These are phyloP conservation scores for Candida takata DNA, from an alignment of 805 yeast species.

Conservation along the genomic window DNA sequence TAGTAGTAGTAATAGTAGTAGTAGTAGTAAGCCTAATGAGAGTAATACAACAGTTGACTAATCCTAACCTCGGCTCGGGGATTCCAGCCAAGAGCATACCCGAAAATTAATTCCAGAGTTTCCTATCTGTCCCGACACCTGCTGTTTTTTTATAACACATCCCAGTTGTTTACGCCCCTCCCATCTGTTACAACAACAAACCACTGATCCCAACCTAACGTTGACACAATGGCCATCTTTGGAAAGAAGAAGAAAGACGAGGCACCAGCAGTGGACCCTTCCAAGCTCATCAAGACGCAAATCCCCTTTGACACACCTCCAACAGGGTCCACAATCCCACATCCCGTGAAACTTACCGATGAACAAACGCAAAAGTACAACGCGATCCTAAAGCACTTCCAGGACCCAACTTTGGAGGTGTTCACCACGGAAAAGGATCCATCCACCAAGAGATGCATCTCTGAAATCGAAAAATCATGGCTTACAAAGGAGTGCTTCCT, in stretches of 20 bases:
- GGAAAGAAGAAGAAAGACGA: slow-evolving; percentile 22
- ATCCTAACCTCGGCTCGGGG: no score
- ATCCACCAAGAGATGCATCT: slow-evolving; percentile 37
- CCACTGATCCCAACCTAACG: no score
- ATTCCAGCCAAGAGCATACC: no score
- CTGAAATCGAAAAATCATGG: slow-evolving; percentile 76
- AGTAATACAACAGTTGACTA: no score
- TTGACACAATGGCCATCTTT: slow-evolving; percentile 22
- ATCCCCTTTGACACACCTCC: slow-evolving; percentile 57
- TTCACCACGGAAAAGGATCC: slow-evolving; percentile 32
- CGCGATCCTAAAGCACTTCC: slow-evolving; percentile 59
- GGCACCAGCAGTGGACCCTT: slow-evolving; percentile 20
- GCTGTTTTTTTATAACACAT: no score
- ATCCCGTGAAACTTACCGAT: slow-evolving; percentile 36
- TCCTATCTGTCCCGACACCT: no score
- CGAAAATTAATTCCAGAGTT: no score
- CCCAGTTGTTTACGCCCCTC: no score
- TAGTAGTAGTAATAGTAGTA: no score
- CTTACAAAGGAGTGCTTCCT: slow-evolving; percentile 84
- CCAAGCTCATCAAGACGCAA: slow-evolving; percentile 23
- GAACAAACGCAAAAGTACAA: slow-evolving; percentile 56
- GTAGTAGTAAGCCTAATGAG: no score
- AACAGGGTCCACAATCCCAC: slow-evolving; percentile 41
- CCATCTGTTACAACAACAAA: no score
- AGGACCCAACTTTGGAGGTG: slow-evolving; percentile 26